phyloP scores from a whole-genome alignment of 2,329 filamentous ascomycete species.

The Alternaria viburni region DNA sequence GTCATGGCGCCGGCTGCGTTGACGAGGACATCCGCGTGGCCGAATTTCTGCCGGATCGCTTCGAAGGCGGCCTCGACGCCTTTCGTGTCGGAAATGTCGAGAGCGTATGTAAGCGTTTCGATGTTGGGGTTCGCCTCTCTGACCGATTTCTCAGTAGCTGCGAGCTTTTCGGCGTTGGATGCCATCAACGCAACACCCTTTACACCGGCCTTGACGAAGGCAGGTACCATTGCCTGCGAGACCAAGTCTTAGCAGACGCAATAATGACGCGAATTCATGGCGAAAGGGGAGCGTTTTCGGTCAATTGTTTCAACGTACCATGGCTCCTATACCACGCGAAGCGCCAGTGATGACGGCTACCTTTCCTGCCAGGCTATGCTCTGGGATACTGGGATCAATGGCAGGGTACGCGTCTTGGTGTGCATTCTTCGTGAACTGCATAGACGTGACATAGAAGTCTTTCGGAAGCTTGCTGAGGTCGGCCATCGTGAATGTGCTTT shows the following conservation, averaged over 20 bases:
- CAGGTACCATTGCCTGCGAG: constrained; percentile 36
- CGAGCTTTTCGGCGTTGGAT: constrained; percentile 34
- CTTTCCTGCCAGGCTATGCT: constrained; percentile 44
- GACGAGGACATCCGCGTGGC: constrained; percentile 26
- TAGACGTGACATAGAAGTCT: constrained; percentile 17
- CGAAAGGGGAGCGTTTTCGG: not conserved
- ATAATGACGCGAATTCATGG: not conserved
- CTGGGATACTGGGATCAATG: constrained; percentile 45
- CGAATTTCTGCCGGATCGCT: constrained; percentile 20
- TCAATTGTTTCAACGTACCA: constrained; percentile 12
- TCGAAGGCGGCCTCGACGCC: constrained; percentile 24
- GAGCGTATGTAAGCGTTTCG: constrained; percentile 36
- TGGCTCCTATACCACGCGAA: constrained; percentile 47
- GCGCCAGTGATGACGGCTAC: constrained; percentile 51
- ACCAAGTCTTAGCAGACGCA: not conserved
- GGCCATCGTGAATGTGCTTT: constrained; percentile 1
- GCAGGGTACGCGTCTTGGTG: constrained; percentile 49
- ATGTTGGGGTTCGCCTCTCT: constrained; percentile 34
- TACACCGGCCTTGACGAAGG: constrained; percentile 44
- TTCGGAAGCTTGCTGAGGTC: constrained; percentile 18
- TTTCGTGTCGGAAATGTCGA: constrained; percentile 35
- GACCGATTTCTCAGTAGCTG: constrained; percentile 27
- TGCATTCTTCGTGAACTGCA: constrained; percentile 16
- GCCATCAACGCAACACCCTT: constrained; percentile 45
- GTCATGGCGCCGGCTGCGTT: constrained; percentile 22